Conservation (phyloP, 371 early-diverging fungal genomes). For the Amoeboaphelidium occidentale region DNA sequence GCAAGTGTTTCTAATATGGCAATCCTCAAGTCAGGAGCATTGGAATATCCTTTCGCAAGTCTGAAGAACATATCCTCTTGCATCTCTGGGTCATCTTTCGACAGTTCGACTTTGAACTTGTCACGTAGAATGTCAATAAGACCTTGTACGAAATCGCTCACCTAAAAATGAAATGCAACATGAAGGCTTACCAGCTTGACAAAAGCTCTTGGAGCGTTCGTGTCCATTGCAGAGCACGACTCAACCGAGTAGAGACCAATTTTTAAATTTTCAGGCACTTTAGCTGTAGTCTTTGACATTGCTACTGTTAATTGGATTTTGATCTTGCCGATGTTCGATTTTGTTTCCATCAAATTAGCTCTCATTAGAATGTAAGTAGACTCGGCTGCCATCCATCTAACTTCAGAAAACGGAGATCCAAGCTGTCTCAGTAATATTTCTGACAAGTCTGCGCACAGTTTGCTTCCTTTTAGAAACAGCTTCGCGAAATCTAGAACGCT, state of each 20-base stretch:
- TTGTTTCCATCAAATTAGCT: not conserved
- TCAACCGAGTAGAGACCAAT: not conserved
- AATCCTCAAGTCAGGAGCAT: not conserved
- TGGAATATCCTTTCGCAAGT: not conserved
- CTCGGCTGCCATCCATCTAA: not conserved
- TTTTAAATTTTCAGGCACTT: not conserved
- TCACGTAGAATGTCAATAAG: not conserved
- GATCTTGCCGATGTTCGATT: not conserved
- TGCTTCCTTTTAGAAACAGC: not conserved
- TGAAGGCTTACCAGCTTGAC: not conserved
- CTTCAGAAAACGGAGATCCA: not conserved
- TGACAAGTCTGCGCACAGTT: not conserved
- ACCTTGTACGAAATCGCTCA: not conserved
- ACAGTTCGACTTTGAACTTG: not conserved
- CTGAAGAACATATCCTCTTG: not conserved
- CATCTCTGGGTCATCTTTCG: not conserved
- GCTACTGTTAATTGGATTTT: not conserved
- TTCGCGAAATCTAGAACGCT: not conserved
- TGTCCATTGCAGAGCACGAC: not conserved
- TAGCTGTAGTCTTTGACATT: not conserved
- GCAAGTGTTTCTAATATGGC: not conserved
- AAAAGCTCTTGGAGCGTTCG: not conserved
- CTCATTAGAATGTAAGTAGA: not conserved
- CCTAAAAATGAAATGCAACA: too few relatives aligned
- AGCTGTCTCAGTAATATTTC: not conserved